A percentile compares a stretch with the other conserved stretches of the same genome.
Evolutionary conservation across 1,284 basidiomycete species (phyloP).

Genomic region (Cryptococcus maquisensis): DNA sequence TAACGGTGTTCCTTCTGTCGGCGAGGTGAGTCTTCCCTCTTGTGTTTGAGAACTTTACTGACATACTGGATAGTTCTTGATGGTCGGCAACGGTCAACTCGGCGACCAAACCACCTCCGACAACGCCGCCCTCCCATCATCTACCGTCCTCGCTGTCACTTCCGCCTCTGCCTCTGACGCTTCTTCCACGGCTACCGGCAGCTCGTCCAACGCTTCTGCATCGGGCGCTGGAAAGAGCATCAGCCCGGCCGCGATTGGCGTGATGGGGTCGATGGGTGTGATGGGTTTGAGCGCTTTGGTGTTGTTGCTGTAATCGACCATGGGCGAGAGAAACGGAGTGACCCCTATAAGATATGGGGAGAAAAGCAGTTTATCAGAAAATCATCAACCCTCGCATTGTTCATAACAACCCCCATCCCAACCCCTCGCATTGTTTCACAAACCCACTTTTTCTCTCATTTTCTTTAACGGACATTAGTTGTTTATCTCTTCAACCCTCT

Average conservation of each 20-base stretch:
- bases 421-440: neutral
- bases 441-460: neutral
- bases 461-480: neutral
- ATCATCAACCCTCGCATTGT: too few species aligned
- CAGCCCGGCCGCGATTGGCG: neutral
- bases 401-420: too few species aligned
- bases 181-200: neutral
- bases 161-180: neutral
- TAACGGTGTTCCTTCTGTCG: constrained; percentile 76
- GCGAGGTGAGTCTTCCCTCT: constrained; percentile 34
- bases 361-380: too few species aligned
- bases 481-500: neutral
- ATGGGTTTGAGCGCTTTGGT: neutral
- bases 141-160: constrained; percentile 19
- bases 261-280: neutral
- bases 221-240: neutral
- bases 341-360: neutral
- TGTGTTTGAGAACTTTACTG: neutral
- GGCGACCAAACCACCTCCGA: constrained; percentile 60
- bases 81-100: constrained; percentile 71
- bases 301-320: neutral
- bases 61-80: constrained; percentile 56
- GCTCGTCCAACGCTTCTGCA: neutral
- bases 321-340: neutral
- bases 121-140: constrained; percentile 57